Base-by-base conservation (phyloP, 352 stramenopile genomes). In the Globisporangium cederbergense region DNA sequence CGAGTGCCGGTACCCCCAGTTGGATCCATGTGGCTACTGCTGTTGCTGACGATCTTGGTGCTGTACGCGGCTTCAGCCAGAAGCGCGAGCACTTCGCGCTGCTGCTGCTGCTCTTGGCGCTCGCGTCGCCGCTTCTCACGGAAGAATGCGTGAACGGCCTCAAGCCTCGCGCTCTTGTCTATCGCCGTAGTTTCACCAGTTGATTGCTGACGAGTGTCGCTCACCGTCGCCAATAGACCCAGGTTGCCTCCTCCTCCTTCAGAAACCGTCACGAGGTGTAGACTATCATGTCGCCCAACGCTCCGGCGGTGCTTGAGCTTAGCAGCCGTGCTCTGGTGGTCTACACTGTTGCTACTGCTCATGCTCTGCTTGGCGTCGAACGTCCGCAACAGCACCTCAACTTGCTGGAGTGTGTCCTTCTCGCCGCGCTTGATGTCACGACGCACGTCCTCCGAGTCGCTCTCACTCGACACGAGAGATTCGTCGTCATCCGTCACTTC, bases 401-500 rank as follows among this genome's bases (percentile, higher is more conserved):
- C 79, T 58, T 87, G 72, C 46, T 60, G 71, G 20, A 89, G 67
- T 22, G 74, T 87, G 52, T 85, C 68, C 45, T 70, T 70, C 60
- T 83, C 77, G 18, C 77, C 65, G 1, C 56, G 57, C 62, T 88
- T 88, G 58, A 88, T 80, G 14, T 64, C 60, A 14, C 53, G 61
- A 2, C 76, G 66, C 54, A 65, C 62, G 14, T 70, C 54, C 43
- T 73, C 67, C 30, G 38, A 46, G 38, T 60, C 55, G 9, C 60
- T 62, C 6, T 71, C 65, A 49, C 65, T 63, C 43, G 61, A 57
- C 20, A 64, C 46, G 14, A 71, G 59, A 16, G 73, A 71, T 42
- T 76, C 62, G 7, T 73, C 66, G 4, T 70, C 60, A 14, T 59
- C 61, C 11, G 14, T 42, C 36, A 65, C 62, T 0, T 60, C n/a